These are phyloP conservation scores for Lentinula lateritia DNA, from an alignment of 768 basidiomycete species.

Conservation along the genomic window DNA sequence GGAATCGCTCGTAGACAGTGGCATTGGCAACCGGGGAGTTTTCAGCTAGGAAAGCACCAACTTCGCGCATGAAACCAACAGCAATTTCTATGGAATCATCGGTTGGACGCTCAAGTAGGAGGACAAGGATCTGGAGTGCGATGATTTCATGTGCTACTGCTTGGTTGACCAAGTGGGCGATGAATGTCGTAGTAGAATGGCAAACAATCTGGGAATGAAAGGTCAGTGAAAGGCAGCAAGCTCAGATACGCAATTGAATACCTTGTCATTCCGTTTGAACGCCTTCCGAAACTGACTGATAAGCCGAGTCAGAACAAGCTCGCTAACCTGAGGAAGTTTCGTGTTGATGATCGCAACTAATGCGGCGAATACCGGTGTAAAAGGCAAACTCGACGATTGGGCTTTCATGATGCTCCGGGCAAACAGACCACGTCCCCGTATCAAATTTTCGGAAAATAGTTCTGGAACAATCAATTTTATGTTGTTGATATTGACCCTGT, in stretches of 20 bases:
- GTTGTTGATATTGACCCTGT: slow-evolving; percentile 94
- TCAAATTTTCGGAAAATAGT: slow-evolving; percentile 88
- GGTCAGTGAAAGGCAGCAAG: slow-evolving; percentile 1
- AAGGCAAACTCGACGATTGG: slow-evolving; percentile 93
- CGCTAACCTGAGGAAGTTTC: slow-evolving; percentile 94
- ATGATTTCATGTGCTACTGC: slow-evolving; percentile 90
- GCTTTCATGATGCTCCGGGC: slow-evolving; percentile 97
- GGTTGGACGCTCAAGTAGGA: slow-evolving; percentile 93
- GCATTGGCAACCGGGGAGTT: slow-evolving; percentile 93
- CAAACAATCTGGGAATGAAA: slow-evolving; percentile 69
- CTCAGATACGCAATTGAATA: slow-evolving; percentile 25
- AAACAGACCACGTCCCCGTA: slow-evolving; percentile 90
- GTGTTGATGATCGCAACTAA: slow-evolving; percentile 94
- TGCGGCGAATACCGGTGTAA: slow-evolving; percentile 95
- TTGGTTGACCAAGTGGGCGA: slow-evolving; percentile 91
- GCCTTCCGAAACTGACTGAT: slow-evolving; percentile 93
- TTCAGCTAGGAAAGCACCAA: slow-evolving; percentile 90
- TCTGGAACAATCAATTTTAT: slow-evolving; percentile 93
- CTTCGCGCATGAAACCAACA: slow-evolving; percentile 95
- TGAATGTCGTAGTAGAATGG: slow-evolving; percentile 87
- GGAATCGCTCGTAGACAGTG: slow-evolving; percentile 94
- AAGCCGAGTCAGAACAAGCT: slow-evolving; percentile 81
- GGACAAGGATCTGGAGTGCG: slow-evolving; percentile 89
- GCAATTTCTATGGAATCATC: slow-evolving; percentile 99
- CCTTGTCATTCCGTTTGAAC: slow-evolving; percentile 98